Evolutionary conservation across 2,329 filamentous ascomycete species (phyloP).

Genomic region (Cladophialophora immunda): DNA sequence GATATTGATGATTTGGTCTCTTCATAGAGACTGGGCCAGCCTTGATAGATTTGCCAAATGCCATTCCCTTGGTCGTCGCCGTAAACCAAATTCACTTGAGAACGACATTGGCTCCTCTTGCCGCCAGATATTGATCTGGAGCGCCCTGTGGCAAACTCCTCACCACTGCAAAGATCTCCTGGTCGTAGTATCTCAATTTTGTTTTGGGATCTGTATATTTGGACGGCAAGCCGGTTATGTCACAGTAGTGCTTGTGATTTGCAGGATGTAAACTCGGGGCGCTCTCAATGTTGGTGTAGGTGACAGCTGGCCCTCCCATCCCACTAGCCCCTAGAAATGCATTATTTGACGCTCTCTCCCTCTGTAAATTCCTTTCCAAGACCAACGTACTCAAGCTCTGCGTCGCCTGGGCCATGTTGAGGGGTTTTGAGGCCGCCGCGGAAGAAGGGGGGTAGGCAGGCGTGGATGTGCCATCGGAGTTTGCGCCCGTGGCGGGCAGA

Average conservation of each 20-base stretch:
- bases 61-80: background rate
- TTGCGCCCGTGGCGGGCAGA: slow-evolving; percentile 47
- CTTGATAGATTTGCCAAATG: background rate
- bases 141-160: slow-evolving; percentile 81
- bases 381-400: slow-evolving; percentile 87
- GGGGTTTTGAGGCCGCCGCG: slow-evolving; percentile 53
- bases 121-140: slow-evolving; percentile 87
- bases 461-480: slow-evolving; percentile 53
- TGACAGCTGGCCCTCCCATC: slow-evolving; percentile 71
- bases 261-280: slow-evolving; percentile 83
- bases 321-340: slow-evolving; percentile 21
- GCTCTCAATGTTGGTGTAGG: slow-evolving; percentile 96
- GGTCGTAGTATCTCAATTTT: slow-evolving; percentile 88
- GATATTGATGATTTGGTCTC: background rate
- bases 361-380: slow-evolving; percentile 75
- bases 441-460: slow-evolving; percentile 38
- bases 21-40: background rate
- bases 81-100: slow-evolving; percentile 71
- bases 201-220: slow-evolving; percentile 96
- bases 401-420: slow-evolving; percentile 88
- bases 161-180: slow-evolving; percentile 87
- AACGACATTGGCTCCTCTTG: slow-evolving; percentile 89
- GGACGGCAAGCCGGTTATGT: slow-evolving; percentile 90
- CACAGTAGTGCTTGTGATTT: slow-evolving; percentile 89
- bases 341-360: slow-evolving; percentile 24